These are phyloP conservation scores for Cadophora luteo-olivacea DNA, from an alignment of 2,329 filamentous ascomycete genomes.

Conservation along the genomic window DNA sequence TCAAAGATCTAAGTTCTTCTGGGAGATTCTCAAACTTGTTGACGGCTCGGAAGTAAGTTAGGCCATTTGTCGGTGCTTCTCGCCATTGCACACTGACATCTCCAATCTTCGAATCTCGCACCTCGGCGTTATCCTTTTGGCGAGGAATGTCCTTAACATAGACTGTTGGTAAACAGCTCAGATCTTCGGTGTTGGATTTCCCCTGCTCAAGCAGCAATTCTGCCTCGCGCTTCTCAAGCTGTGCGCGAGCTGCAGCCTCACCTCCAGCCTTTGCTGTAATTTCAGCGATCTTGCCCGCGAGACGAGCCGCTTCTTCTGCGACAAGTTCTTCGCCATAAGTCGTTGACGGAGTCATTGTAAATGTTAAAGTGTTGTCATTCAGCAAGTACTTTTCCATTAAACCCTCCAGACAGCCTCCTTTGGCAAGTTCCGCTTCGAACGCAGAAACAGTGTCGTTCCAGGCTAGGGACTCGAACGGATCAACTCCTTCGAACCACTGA, in stretches of 20 bases:
- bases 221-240: slow-evolving; percentile 79
- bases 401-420: slow-evolving; percentile 81
- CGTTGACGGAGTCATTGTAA: slow-evolving; percentile 90
- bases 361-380: slow-evolving; percentile 85
- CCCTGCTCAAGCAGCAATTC: slow-evolving; percentile 83
- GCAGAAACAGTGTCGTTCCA: slow-evolving; percentile 89
- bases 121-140: slow-evolving; percentile 64
- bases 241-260: slow-evolving; percentile 72
- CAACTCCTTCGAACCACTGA: slow-evolving; percentile 93
- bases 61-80: slow-evolving; percentile 90
- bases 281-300: slow-evolving; percentile 76
- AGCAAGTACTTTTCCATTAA: slow-evolving; percentile 89
- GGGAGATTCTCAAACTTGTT: slow-evolving; percentile 81
- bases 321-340: slow-evolving; percentile 77
- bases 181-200: slow-evolving; percentile 81
- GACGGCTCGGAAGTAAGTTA: slow-evolving; percentile 94
- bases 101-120: slow-evolving; percentile 70
- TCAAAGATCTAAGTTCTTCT: slow-evolving; percentile 80
- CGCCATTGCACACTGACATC: slow-evolving; percentile 83
- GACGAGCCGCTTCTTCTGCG: slow-evolving; percentile 76
- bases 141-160: slow-evolving; percentile 89
- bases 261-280: slow-evolving; percentile 72
- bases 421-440: slow-evolving; percentile 78
- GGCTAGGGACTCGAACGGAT: slow-evolving; percentile 88
- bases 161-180: slow-evolving; percentile 87